Base-by-base conservation (phyloP, 192 early-diverging fungal genomes). In the Chytriomyces confervae region DNA sequence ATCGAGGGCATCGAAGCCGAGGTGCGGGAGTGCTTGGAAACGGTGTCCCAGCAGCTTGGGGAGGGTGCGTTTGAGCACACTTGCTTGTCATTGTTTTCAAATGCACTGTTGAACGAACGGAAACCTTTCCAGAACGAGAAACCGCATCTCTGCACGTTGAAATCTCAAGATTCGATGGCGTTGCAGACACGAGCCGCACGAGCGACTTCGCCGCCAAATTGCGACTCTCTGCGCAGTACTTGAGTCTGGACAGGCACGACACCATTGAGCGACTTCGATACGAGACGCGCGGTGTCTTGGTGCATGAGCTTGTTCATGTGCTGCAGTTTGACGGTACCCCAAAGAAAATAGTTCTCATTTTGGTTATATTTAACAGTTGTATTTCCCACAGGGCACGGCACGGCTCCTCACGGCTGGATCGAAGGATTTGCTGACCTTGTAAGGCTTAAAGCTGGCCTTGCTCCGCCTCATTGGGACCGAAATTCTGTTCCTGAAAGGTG, bases 361-460 rank as follows among this genome's bases (percentile, higher is more conserved):
- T 2, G 36, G 36, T 36, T 36, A 36, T 36, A 36, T 36, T 36
- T 36, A 36, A 36, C 36, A 4, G 36, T 36, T 36, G 3, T 36
- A 36, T 36, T 36, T 36, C 36, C 36, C 36, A 0, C 1, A 36
- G 36, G 36, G 4, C 36, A 36, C 36, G 36, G 36, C 36, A 36
- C 36, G 36, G 36, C 36, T 0, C 79, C 82, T 44, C 66, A 65
- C 46, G 81, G 85, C 50, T 62, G 85, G 49, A 62, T 82, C 7
- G 86, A 87, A 66, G 86, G 86, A 7, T 63, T 87, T 50, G 85
- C 85, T 16, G 86, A 88, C 68, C 84, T 65, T 46, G 77, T 85
- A 36, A 67, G 86, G 6, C 62, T 88, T 29, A 51, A 53, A 20
- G 69, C 75, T 1, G 81, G 81, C 6, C 76, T 51, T 16, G 75